A percentile compares a stretch with the other conserved stretches of the same genome.
Conservation (phyloP, 768 basidiomycete species). For the Xanthoconium purpureum region DNA sequence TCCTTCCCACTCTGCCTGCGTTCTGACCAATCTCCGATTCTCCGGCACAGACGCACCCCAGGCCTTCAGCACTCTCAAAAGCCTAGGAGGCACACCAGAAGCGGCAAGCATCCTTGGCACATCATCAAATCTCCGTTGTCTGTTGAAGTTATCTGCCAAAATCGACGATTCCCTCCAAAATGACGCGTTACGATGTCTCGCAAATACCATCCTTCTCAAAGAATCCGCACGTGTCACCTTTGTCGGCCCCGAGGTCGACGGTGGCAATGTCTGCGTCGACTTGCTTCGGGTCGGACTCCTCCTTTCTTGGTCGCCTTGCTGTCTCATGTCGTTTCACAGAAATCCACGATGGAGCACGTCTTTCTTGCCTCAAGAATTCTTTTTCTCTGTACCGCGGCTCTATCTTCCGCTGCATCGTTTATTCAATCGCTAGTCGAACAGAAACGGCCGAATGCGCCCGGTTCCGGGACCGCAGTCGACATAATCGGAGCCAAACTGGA, state of each 20-base stretch:
- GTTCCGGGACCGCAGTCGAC: slow-evolving; percentile 51
- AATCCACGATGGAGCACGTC: slow-evolving; percentile 60
- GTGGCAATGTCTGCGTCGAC: slow-evolving; percentile 53
- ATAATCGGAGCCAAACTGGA: slow-evolving; percentile 63
- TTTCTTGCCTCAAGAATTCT: slow-evolving; percentile 76
- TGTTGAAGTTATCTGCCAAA: slow-evolving; percentile 49
- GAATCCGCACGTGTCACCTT: slow-evolving; percentile 59
- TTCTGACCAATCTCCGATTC: background rate
- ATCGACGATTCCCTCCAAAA: slow-evolving; percentile 58
- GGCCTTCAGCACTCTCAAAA: slow-evolving; percentile 71
- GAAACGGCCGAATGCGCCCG: slow-evolving; percentile 46
- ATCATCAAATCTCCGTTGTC: slow-evolving; percentile 50
- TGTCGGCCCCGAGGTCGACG: slow-evolving; percentile 56
- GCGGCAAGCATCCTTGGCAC: slow-evolving; percentile 63
- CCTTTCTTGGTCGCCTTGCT: slow-evolving; percentile 12
- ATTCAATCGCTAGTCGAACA: slow-evolving; percentile 63
- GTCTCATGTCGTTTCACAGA: slow-evolving; percentile 40
- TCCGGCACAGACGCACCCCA: slow-evolving; percentile 54
- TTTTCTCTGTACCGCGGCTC: slow-evolving; percentile 65
- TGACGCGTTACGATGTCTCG: slow-evolving; percentile 73
- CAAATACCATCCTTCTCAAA: slow-evolving; percentile 74
- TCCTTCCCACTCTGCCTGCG: background rate
- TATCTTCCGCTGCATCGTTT: slow-evolving; percentile 41
- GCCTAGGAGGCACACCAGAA: slow-evolving; percentile 64
- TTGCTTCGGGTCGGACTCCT: slow-evolving; percentile 53